These are phyloP conservation scores for Cyclostephanos tholiformis DNA, from an alignment of 108 stramenopile genomes.

Conservation along the genomic window DNA sequence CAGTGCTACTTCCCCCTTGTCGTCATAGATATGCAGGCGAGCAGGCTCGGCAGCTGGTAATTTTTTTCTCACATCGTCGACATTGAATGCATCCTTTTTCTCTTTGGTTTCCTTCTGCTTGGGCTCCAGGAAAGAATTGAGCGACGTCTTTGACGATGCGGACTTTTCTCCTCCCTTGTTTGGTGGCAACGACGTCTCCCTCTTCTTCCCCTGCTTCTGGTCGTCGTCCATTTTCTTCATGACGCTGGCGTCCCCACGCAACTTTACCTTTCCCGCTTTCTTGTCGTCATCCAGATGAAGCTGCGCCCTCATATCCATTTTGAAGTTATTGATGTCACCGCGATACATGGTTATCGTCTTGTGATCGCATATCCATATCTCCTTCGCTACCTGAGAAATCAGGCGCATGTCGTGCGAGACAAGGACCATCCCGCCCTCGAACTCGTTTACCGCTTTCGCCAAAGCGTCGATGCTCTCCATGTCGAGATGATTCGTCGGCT, in stretches of 20 bases:
- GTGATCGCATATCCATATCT: conserved; percentile 98
- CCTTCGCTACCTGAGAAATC: conserved; percentile 66
- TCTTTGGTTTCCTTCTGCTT: conserved; percentile 9
- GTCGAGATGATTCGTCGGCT: conserved; percentile 77
- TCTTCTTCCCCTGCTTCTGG: conserved; percentile 37
- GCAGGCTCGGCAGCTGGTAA: conserved; percentile 13
- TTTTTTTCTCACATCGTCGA: neutral
- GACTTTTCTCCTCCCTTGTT: conserved; percentile 23
- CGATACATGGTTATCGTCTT: conserved; percentile 83
- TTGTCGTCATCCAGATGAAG: conserved; percentile 68
- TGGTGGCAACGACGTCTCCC: neutral
- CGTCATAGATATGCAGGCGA: conserved; percentile 1
- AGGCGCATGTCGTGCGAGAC: conserved; percentile 99
- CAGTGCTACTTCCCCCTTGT: neutral
- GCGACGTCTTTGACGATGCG: conserved; percentile 8
- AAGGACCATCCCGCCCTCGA: conserved; percentile 94
- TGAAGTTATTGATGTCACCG: conserved; percentile 94
- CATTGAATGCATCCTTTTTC: conserved; percentile 10
- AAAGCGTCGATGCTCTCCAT: conserved; percentile 98
- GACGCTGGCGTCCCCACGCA: conserved; percentile 82
- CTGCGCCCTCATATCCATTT: conserved; percentile 87
- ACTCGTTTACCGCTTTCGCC: conserved; percentile 97
- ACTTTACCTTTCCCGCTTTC: conserved; percentile 36
- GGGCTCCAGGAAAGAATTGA: conserved; percentile 26
- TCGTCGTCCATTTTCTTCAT: conserved; percentile 62